These are phyloP conservation scores for Hymenoscyphus salicellus DNA, from an alignment of 2,329 filamentous ascomycete species.

Conservation along the genomic window DNA sequence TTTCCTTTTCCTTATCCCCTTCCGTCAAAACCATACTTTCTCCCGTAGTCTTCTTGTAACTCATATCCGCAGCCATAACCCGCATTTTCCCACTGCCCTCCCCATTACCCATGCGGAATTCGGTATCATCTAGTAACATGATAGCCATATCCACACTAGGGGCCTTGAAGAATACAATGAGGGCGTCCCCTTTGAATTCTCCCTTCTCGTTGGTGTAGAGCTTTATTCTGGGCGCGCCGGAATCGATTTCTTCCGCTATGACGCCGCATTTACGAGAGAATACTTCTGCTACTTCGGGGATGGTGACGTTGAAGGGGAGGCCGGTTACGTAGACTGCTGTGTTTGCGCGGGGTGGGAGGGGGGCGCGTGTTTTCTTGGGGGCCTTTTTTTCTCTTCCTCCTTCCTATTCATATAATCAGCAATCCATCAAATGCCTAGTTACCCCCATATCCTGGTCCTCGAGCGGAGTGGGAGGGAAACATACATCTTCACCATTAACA, in stretches of 20 bases:
- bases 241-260: conserved; percentile 91
- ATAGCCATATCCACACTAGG: conserved; percentile 88
- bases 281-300: conserved; percentile 75
- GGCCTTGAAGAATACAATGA: conserved; percentile 91
- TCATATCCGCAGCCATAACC: conserved; percentile 81
- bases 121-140: conserved; percentile 74
- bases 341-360: conserved; percentile 57
- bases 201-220: conserved; percentile 81
- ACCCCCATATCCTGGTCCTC: not conserved
- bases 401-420: conserved; percentile 26
- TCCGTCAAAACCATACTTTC: conserved; percentile 38
- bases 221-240: conserved; percentile 83
- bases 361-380: conserved; percentile 36
- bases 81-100: conserved; percentile 61
- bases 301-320: conserved; percentile 73
- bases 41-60: conserved; percentile 85
- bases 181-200: conserved; percentile 86
- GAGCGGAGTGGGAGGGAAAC: conserved; percentile 21
- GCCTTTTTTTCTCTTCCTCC: conserved; percentile 34
- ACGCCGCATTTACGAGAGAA: conserved; percentile 85
- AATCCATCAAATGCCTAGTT: not conserved
- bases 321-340: conserved; percentile 91
- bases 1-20: conserved; percentile 34
- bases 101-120: conserved; percentile 65
- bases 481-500: conserved; percentile 49